Evolutionary conservation across 202 grass and related monocot genomes (phyloP).

Genomic region (Carex arenaria): DNA sequence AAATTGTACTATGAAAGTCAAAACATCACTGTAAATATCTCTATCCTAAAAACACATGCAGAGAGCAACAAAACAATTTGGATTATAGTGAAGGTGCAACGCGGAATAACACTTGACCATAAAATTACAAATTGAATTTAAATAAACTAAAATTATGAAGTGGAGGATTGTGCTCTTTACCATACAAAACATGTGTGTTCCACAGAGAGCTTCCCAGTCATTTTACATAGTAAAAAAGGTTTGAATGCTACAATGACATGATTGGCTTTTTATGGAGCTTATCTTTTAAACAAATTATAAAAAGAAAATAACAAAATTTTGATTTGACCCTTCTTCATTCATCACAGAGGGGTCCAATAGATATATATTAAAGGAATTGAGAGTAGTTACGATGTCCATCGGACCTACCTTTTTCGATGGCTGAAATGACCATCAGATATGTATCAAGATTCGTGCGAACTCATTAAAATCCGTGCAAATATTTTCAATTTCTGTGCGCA

Average conservation of each 20-base stretch:
- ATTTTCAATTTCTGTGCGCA: too few species aligned
- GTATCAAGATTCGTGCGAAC: too few species aligned
- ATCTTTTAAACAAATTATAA: background rate
- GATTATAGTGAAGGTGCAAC: background rate
- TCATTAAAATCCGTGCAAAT: too few species aligned
- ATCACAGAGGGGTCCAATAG: background rate
- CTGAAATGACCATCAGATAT: too few species aligned
- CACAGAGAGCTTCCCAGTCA: background rate
- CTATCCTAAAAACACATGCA: too few species aligned
- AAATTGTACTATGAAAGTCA: too few species aligned
- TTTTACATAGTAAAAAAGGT: background rate
- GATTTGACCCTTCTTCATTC: background rate
- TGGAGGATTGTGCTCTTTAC: background rate
- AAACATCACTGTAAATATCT: too few species aligned
- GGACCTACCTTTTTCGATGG: too few species aligned
- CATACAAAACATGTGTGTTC: background rate
- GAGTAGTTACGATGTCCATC: too few species aligned
- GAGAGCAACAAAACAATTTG: background rate
- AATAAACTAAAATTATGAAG: background rate
- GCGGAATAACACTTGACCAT: background rate
- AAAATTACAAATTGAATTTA: background rate
- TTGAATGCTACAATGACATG: background rate
- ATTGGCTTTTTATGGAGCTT: background rate
- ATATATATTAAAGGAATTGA: background rate
- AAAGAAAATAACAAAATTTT: background rate